Evolutionary conservation across 78 protist species (phyloP), one percentile per base, ranked within the genome.

Genomic region (Dictyostelium citrinum): DNA sequence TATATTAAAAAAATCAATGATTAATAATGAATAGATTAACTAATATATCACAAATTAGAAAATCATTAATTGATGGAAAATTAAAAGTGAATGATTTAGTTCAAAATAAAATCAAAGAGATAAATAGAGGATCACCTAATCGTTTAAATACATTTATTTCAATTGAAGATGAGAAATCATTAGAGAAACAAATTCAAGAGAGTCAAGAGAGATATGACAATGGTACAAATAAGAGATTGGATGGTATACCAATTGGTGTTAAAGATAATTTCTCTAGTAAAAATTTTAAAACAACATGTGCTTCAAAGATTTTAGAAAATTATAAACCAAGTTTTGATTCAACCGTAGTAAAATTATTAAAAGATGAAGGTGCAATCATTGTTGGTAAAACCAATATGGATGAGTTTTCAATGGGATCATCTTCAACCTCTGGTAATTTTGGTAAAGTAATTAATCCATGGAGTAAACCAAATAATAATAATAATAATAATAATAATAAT

Each of bases 321-420:
- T 97, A 96, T 81, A 86, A 14, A 43, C 93, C 98, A 16, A 75
- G 82, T 11, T 97, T 95, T 60, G 90, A 80, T 60, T 85, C 98
- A 14, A 95, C 97, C 0, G 98, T 96, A 4, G 95, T 58, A 12
- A 55, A 51, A 37, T 24, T 76, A 8, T 29, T 97, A 27, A 46
- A 79, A 51, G 78, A 96, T 0, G 88, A 80, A n/a, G 98, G 98
- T 35, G 97, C 97, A 29, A 91, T 97, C 16, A 78, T 97, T 3
- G 14, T 97, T 22, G 98, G 98, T 31, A 97, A 97, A 72, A 93
- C 98, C 0, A 97, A 97, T 77, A 95, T 97, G 98, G 98, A 97
- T 37, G 98, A 97, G 51, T 97, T 97, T 90, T 97, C 95, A 43
- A 97, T 97, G 98, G 98, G 98, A 6, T 78, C 83, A 24, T 70